Evolutionary conservation across 352 stramenopile genomes (phyloP).

Genomic region (Chrysophaeum taylorii): DNA sequence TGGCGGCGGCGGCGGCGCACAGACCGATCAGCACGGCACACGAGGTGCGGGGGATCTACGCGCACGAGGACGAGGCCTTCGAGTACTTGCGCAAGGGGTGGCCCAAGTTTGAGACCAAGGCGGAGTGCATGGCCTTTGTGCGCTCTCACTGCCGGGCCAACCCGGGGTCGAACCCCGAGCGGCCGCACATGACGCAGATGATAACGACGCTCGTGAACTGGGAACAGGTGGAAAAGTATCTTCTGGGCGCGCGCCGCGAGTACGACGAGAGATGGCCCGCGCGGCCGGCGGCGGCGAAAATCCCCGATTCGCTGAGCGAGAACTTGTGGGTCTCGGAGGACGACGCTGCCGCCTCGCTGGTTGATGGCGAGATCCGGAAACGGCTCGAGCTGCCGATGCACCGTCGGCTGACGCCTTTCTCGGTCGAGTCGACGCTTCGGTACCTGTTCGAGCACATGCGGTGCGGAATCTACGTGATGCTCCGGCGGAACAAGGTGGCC

Average conservation of each 20-base stretch:
- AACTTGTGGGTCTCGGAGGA: conserved; percentile 21
- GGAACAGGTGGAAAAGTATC: conserved; percentile 47
- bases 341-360: conserved; percentile 30
- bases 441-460: conserved; percentile 98
- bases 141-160: conserved; percentile 54
- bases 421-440: conserved; percentile 83
- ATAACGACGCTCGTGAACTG: conserved; percentile 78
- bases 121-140: conserved; percentile 73
- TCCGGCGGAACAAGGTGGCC: conserved; percentile 78
- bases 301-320: background rate
- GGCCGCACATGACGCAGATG: conserved; percentile 73
- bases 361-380: conserved; percentile 44
- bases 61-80: background rate
- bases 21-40: background rate
- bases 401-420: conserved; percentile 58
- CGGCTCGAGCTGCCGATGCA: conserved; percentile 86
- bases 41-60: conserved; percentile 11
- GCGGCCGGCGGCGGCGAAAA: background rate
- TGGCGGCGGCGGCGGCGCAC: background rate
- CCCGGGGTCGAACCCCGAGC: conserved; percentile 69
- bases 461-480: conserved; percentile 96
- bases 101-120: conserved; percentile 69
- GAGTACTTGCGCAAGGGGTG: background rate
- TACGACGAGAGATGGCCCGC: conserved; percentile 22
- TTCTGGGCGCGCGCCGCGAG: conserved; percentile 30